Evolutionary conservation across 306 rosid genomes (phyloP).

Genomic region (Pterocarpus macrocarpus): DNA sequence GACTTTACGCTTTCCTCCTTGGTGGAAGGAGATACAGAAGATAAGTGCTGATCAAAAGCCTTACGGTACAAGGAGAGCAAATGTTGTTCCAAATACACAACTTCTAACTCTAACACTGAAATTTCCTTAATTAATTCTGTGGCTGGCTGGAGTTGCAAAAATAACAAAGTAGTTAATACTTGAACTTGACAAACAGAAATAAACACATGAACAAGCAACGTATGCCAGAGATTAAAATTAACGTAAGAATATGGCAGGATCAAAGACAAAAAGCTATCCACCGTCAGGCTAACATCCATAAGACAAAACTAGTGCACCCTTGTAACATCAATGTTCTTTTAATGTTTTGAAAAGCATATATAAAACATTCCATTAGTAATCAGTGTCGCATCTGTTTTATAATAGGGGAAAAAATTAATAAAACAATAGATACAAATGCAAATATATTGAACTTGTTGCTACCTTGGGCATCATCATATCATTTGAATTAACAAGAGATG

Average conservation of each 20-base stretch:
- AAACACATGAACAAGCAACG: background rate
- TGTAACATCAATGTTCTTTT: background rate
- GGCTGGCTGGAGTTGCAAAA: constrained; percentile 75
- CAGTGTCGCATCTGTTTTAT: background rate
- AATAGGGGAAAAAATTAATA: background rate
- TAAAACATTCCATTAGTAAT: background rate
- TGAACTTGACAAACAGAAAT: constrained; percentile 20
- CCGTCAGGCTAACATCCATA: background rate
- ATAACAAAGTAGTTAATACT: background rate
- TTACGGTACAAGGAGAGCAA: constrained; percentile 91
- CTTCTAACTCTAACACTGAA: constrained; percentile 89
- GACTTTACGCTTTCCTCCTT: constrained; percentile 60
- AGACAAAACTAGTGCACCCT: background rate
- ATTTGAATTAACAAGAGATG: constrained; percentile 58
- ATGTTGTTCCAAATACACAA: constrained; percentile 92
- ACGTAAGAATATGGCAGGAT: no score
- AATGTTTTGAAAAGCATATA: background rate
- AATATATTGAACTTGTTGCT: constrained; percentile 39
- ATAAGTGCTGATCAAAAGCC: constrained; percentile 81
- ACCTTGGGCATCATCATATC: constrained; percentile 75
- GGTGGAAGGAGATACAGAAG: constrained; percentile 66
- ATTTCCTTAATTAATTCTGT: constrained; percentile 92
- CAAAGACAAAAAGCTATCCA: no score
- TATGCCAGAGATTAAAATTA: no score
- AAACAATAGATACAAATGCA: background rate